These are phyloP conservation scores for Myxozyma sirexii DNA, from an alignment of 805 yeast species.

Conservation along the genomic window DNA sequence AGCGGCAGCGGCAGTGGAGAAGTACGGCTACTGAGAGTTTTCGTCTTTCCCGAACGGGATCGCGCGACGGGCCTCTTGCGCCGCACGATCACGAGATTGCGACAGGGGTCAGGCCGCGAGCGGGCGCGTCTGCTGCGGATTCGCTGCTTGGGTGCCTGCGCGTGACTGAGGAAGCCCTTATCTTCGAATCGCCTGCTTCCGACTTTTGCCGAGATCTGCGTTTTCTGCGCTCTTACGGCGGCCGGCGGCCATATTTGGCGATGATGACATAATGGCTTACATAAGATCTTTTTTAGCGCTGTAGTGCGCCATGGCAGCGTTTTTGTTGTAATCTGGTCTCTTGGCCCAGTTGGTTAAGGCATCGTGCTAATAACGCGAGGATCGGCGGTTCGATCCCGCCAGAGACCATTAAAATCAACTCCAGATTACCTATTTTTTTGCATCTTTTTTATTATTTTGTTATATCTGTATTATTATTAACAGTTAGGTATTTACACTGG, in stretches of 20 bases:
- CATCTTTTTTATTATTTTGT: background rate
- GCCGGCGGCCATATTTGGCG: no score
- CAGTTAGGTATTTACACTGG: background rate
- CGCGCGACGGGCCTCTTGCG: background rate
- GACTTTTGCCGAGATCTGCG: background rate
- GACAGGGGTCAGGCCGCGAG: conserved; percentile 3
- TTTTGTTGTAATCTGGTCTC: conserved; percentile 27
- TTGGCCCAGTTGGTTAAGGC: conserved; percentile 37
- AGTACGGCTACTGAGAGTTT: background rate
- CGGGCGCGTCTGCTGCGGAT: conserved; percentile 3
- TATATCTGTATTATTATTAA: background rate
- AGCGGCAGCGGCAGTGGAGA: background rate
- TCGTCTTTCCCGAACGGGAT: background rate
- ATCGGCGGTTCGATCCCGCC: conserved; percentile 37
- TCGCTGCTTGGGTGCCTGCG: background rate
- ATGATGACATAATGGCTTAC: background rate
- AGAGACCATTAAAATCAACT: conserved; percentile 26
- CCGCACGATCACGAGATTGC: conserved; percentile 5
- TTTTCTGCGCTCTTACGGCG: no score
- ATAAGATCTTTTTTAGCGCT: background rate
- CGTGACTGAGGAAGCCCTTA: background rate
- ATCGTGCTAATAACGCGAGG: conserved; percentile 37
- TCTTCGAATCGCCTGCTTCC: background rate
- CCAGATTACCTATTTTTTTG: conserved; percentile 10
- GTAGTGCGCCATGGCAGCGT: no score